Evolutionary conservation across 768 basidiomycete species (phyloP), one percentile per base, ranked within the genome.

Genomic region (Lanmaoa pseudosensibilis): DNA sequence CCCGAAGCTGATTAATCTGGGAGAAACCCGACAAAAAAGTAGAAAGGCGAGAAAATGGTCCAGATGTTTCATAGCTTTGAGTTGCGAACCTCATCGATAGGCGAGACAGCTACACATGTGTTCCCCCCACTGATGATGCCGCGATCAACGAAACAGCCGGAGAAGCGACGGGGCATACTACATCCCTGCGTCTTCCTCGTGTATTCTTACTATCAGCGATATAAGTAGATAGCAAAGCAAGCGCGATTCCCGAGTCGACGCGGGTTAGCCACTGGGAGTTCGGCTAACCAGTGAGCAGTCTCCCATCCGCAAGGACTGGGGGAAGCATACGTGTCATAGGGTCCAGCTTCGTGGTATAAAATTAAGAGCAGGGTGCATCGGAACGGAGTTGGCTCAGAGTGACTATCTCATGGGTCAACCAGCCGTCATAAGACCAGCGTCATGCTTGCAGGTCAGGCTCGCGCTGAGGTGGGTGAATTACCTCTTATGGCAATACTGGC

Each of bases 131-230:
- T 16, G 51, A 65, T 11, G 44, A 34, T 47, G 36, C 47, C 55
- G 53, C 57, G 33, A 63, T 41, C 27, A 9, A 56, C 58, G 36
- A 54, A 54, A 37, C 44, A 45, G 21, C 33, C 49, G 33, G 32
- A 33, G 30, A 54, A 25, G 49, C 49, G 38, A 50, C 49, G 30
- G 49, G 37, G 37, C 38, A 36, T 18, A 39, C 27, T 15, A 43
- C 44, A 6, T n/a, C 46, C 54, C 41, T 41, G 58, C 46, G 46
- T 51, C 53, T 25, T 57, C 65, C 63, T 62, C 57, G 38, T 62
- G 58, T 27, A 46, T 40, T 19, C 27, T 13, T 37, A 41, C 37
- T 33, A 50, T 53, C 45, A 32, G n/a, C n/a, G 39, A 51, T 8
- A 32, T 32, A 11, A 32, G 46, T 21, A 46, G 53, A 55, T 54